Evolutionary conservation across 768 basidiomycete genomes (phyloP).

Genomic region (Macrolepiota fuliginosa): DNA sequence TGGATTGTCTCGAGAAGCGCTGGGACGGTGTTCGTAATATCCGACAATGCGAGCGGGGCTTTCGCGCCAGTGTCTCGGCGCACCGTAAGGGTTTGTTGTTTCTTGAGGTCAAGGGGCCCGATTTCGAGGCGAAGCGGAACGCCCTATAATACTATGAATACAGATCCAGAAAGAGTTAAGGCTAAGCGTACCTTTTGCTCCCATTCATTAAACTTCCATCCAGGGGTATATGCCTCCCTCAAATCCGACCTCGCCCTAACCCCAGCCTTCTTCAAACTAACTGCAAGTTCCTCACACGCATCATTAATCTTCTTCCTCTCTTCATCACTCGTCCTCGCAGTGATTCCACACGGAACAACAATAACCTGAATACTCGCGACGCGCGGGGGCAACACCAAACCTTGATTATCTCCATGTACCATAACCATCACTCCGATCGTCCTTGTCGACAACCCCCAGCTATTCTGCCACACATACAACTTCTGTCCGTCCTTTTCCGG

Average conservation of each 20-base stretch:
- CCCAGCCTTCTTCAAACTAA: slow-evolving; percentile 66
- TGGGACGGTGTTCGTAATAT: slow-evolving; percentile 48
- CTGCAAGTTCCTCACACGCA: slow-evolving; percentile 75
- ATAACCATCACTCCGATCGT: slow-evolving; percentile 99
- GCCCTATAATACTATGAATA: slow-evolving; percentile 51
- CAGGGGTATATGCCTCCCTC: slow-evolving; percentile 95
- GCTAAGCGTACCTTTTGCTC: slow-evolving; percentile 76
- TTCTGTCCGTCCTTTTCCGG: slow-evolving; percentile 65
- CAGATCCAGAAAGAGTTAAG: background rate
- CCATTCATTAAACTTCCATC: slow-evolving; percentile 99
- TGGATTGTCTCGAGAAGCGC: slow-evolving; percentile 84
- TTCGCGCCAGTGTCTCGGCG: slow-evolving; percentile 66
- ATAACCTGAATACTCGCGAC: slow-evolving; percentile 93
- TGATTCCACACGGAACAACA: slow-evolving; percentile 92
- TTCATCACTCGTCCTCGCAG: slow-evolving; percentile 73
- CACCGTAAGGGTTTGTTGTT: slow-evolving; percentile 77
- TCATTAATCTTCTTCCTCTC: slow-evolving; percentile 70
- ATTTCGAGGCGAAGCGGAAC: slow-evolving; percentile 97
- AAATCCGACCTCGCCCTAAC: slow-evolving; percentile 88
- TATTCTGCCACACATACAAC: slow-evolving; percentile 94
- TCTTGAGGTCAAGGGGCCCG: slow-evolving; percentile 88
- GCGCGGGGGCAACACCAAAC: slow-evolving; percentile 93
- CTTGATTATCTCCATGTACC: slow-evolving; percentile 98
- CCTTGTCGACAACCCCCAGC: slow-evolving; percentile 96
- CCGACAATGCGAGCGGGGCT: slow-evolving; percentile 39